A percentile compares a stretch with the other conserved stretches of the same genome.
Conservation (phyloP, 2,329 filamentous ascomycete genomes). For the Aspergillus ustus region DNA sequence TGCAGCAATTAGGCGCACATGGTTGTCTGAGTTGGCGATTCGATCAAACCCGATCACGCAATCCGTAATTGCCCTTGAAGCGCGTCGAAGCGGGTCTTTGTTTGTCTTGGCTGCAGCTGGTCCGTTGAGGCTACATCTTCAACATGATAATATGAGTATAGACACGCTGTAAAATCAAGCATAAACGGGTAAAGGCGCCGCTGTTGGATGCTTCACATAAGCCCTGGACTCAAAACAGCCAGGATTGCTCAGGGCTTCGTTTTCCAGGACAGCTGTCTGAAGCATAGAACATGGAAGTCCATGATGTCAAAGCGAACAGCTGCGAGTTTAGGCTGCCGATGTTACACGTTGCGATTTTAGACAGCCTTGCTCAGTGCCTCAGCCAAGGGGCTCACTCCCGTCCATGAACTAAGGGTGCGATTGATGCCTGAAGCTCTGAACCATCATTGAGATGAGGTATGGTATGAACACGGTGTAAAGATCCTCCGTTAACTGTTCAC, state of each 20-base stretch:
- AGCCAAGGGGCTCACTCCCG: not conserved
- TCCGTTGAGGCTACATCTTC: conserved; percentile 16
- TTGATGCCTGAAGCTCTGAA: conserved; percentile 10
- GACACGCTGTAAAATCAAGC: not conserved
- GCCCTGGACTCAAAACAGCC: not conserved
- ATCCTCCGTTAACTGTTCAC: not conserved
- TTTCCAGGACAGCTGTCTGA: not conserved
- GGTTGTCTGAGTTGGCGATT: conserved; percentile 25
- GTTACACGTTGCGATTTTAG: not conserved
- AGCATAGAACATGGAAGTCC: not conserved
- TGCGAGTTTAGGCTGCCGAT: not conserved
- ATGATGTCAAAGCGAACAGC: not conserved
- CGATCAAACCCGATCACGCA: conserved; percentile 13
- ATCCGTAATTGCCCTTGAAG: conserved; percentile 5
- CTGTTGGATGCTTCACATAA: conserved; percentile 1
- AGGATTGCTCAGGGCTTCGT: not conserved
- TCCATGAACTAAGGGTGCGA: not conserved
- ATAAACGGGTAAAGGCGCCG: not conserved
- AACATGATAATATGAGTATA: not conserved
- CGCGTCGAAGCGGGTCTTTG: conserved; percentile 14
- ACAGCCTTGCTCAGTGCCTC: not conserved
- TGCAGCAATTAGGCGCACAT: conserved; percentile 15
- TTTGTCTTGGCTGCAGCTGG: conserved; percentile 20
- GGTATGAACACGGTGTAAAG: not conserved
- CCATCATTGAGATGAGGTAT: not conserved